Base-by-base conservation (phyloP, 306 rosid genomes). In the Quercus robur region DNA sequence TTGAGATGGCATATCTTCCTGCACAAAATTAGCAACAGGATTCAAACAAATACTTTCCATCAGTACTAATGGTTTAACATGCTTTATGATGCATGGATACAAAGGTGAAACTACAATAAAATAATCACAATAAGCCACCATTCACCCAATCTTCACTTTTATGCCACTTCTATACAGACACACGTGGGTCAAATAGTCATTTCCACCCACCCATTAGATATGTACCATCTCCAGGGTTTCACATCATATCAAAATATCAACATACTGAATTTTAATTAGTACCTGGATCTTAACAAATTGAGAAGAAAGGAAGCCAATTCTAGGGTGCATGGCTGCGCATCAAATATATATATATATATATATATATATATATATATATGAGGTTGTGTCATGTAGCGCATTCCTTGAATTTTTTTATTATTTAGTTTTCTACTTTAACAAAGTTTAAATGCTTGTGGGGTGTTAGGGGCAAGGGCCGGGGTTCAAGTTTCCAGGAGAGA, bases 241-340 rank as follows among this genome's bases (percentile, higher is more conserved):
- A 35, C 71, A 77, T 70, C 72, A 71, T 81, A 81, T 30, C 61
- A 63, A 73, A 63, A 78, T 52, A 59, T 78, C 15, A 26, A 28
- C 20, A 11, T 25, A 28, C 9, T 1, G n/a, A 49, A 30, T 73
- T 26, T 61, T 81, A 56, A 74, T 28, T 57, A 71, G 78, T 93
- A 95, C 99, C 99, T 93, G 87, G 91, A 78, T 81, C 87, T 84
- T 69, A 95, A 87, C 97, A 95, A 87, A 87, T 91, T 95, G 41
- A 95, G 88, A 85, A 95, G 93, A 64, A 87, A 80, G 63, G 93
- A 85, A 61, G 98, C 98, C 70, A 95, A 73, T 86, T 95, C 99
- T 5, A 21, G 98, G 99, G 87, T 95, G 97, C 94, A 91, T 87
- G 84, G 94, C 88, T n/a, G 90, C 87, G 97, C 99, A 90, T 91